Conservation (phyloP, 2,329 filamentous ascomycete species). For the Eutypella sp. region DNA sequence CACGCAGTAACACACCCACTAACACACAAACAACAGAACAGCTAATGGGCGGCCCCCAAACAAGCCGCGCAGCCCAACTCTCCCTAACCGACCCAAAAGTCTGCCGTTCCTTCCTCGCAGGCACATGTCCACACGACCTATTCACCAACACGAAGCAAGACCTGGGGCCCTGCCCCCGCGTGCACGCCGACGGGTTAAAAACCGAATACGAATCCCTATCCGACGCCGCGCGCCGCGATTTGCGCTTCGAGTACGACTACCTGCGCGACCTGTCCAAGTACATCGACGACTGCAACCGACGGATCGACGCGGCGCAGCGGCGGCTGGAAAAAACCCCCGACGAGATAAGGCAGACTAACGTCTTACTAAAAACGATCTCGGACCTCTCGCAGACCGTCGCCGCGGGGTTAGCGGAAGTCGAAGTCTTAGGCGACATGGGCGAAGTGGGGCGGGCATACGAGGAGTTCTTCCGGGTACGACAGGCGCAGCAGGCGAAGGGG, state of each 20-base stretch:
- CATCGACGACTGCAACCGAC: constrained; percentile 91
- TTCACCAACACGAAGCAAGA: constrained; percentile 99
- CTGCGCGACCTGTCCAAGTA: constrained; percentile 93
- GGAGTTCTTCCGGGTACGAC: constrained; percentile 81
- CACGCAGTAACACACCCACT: background rate
- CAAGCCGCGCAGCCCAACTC: constrained; percentile 72
- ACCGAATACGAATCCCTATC: constrained; percentile 77
- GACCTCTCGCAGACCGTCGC: constrained; percentile 76
- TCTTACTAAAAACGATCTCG: constrained; percentile 77
- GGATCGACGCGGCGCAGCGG: constrained; percentile 86
- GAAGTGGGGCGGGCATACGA: constrained; percentile 77
- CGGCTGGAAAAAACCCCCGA: constrained; percentile 95
- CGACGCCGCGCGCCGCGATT: constrained; percentile 65
- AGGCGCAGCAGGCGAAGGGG: constrained; percentile 74
- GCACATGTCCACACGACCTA: constrained; percentile 94
- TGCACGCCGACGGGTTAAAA: constrained; percentile 85
- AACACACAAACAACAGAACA: constrained; percentile 59
- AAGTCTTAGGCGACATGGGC: constrained; percentile 76
- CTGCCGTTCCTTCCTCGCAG: constrained; percentile 88
- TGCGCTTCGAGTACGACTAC: constrained; percentile 95
- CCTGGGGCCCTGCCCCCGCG: constrained; percentile 79
- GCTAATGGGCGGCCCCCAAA: constrained; percentile 74
- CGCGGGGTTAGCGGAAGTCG: constrained; percentile 77
- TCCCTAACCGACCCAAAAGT: constrained; percentile 88
- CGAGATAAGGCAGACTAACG: constrained; percentile 93